Evolutionary conservation across 768 basidiomycete genomes (phyloP).

Genomic region (Naganishia antarctica): DNA sequence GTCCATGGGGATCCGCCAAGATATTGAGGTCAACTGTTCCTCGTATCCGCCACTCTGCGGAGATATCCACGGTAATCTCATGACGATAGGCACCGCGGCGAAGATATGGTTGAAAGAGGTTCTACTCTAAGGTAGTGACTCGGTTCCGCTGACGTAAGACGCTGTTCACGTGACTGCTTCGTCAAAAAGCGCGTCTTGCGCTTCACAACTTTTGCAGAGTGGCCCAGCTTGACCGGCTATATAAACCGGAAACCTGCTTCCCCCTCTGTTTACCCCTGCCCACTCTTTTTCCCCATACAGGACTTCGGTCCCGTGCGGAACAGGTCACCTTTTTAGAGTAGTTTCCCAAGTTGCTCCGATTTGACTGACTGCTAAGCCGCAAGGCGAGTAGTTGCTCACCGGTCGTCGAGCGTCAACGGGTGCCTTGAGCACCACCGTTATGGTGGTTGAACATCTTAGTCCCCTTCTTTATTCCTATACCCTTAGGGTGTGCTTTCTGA

Average conservation of each 20-base stretch:
- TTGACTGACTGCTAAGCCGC: constrained; percentile 22
- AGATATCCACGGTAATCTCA: no score
- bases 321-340: constrained; percentile 23
- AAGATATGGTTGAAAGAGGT: not conserved
- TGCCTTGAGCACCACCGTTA: constrained; percentile 16
- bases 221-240: not conserved
- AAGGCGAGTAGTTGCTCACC: constrained; percentile 19
- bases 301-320: constrained; percentile 24
- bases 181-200: not conserved
- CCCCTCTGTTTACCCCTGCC: not conserved
- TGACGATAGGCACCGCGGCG: no score
- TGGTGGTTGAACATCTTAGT: constrained; percentile 17
- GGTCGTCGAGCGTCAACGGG: constrained; percentile 23
- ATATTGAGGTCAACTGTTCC: no score
- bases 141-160: not conserved
- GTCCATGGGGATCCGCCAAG: no score
- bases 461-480: constrained; percentile 12
- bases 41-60: no score
- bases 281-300: constrained; percentile 2
- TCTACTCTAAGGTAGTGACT: not conserved
- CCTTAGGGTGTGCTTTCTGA: constrained; percentile 19
- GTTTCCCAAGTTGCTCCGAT: constrained; percentile 23
- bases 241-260: not conserved
- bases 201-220: not conserved
- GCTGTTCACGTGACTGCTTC: not conserved